These are phyloP conservation scores for Wickerhamiella qilinensis DNA, from an alignment of 805 yeast species.

Conservation along the genomic window DNA sequence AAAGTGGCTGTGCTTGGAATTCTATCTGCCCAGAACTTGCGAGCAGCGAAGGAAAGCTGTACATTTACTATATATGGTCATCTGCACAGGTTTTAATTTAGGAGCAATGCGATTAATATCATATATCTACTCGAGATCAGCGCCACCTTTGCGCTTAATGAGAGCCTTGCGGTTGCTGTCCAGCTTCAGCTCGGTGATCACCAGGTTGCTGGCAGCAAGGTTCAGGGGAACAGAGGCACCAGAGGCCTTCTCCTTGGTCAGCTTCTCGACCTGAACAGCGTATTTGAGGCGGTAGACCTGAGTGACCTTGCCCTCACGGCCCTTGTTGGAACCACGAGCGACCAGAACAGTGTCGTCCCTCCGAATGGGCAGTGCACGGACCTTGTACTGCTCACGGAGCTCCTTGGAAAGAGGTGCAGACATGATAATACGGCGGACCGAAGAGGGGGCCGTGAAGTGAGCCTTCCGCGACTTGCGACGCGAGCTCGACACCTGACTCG, in stretches of 20 bases:
- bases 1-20: too few relatives aligned
- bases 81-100: too few relatives aligned
- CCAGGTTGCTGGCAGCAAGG: conserved; percentile 98
- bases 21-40: too few relatives aligned
- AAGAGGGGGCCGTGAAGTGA: conserved; percentile 95
- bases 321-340: conserved; percentile 98
- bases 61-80: too few relatives aligned
- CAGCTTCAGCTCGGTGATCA: conserved; percentile 94
- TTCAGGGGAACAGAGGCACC: conserved; percentile 96
- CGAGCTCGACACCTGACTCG: conserved; percentile 81
- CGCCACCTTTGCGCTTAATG: conserved; percentile 94
- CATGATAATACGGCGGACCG: conserved; percentile 83
- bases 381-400: conserved; percentile 92
- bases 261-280: conserved; percentile 91
- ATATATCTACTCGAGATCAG: conserved; percentile 59
- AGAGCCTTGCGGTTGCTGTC: conserved; percentile 98
- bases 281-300: conserved; percentile 98
- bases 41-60: not conserved
- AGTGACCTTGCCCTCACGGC: conserved; percentile 95
- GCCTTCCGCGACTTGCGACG: conserved; percentile 99
- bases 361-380: conserved; percentile 94
- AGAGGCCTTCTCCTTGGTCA: conserved; percentile 93
- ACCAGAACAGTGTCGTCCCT: conserved; percentile 90
- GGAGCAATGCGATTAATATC: conserved; percentile 1
- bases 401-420: conserved; percentile 99